Evolutionary conservation across 495 filamentous ascomycete genomes (phyloP).

Genomic region (Penicillium silybi): DNA sequence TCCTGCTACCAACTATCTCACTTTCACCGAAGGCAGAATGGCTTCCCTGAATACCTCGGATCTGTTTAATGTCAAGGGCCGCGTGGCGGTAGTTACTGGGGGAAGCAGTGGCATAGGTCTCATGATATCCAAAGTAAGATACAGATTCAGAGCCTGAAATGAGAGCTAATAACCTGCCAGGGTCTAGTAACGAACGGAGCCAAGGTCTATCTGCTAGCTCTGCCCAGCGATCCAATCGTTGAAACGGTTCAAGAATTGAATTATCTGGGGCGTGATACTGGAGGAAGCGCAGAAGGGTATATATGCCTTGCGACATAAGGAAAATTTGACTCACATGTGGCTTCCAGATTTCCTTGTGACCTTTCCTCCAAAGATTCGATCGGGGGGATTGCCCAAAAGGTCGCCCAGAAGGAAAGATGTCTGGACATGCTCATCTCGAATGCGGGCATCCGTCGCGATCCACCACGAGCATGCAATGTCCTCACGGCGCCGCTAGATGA

Average conservation of each 20-base stretch:
- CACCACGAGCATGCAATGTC: constrained; percentile 35
- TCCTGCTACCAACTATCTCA: background rate
- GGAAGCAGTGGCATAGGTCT: constrained; percentile 43
- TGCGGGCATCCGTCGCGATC: constrained; percentile 42
- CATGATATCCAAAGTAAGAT: constrained; percentile 35
- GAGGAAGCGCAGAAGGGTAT: constrained; percentile 35
- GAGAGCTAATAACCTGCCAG: constrained; percentile 6
- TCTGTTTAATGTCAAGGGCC: constrained; percentile 29
- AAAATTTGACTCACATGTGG: background rate
- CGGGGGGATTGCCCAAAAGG: constrained; percentile 11
- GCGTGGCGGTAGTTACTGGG: constrained; percentile 41
- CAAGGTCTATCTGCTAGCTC: constrained; percentile 37
- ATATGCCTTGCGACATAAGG: background rate
- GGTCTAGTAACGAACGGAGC: constrained; percentile 41
- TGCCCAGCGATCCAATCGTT: constrained; percentile 32
- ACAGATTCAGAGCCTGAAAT: background rate
- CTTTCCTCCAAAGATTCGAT: constrained; percentile 37
- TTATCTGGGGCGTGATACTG: constrained; percentile 20
- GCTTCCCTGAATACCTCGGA: constrained; percentile 1
- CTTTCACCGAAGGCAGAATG: background rate
- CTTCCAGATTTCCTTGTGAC: constrained; percentile 32
- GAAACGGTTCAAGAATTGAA: constrained; percentile 32
- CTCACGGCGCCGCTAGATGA: constrained; percentile 30
- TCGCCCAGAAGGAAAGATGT: constrained; percentile 21
- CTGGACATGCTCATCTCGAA: constrained; percentile 45